Evolutionary conservation across 768 basidiomycete genomes (phyloP).

Genomic region (Lactarius quietus): DNA sequence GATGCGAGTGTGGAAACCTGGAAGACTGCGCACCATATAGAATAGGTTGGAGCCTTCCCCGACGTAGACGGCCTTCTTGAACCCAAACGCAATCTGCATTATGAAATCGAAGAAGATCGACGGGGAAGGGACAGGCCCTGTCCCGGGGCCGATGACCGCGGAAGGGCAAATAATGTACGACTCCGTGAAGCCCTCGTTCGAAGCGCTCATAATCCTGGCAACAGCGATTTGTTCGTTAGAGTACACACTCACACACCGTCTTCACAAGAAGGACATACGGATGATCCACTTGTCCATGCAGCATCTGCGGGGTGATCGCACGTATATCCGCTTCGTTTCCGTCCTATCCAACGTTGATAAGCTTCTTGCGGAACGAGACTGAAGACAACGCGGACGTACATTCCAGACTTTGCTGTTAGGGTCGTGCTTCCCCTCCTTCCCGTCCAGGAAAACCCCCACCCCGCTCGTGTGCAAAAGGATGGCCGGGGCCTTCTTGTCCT

Average conservation of each 20-base stretch:
- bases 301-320: slow-evolving; percentile 10
- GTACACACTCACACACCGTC: too few relatives aligned
- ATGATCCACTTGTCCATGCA: slow-evolving; percentile 12
- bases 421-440: slow-evolving; percentile 15
- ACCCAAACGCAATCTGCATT: not conserved
- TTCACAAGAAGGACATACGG: slow-evolving; percentile 1
- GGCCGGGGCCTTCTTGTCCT: slow-evolving; percentile 1
- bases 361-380: not conserved
- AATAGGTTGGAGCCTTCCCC: slow-evolving; percentile 18
- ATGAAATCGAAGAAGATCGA: slow-evolving; percentile 16
- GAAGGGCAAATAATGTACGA: slow-evolving; percentile 16
- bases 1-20: too few relatives aligned
- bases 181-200: slow-evolving; percentile 7
- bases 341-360: slow-evolving; percentile 9
- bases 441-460: slow-evolving; percentile 7
- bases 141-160: slow-evolving; percentile 11
- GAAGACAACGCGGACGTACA: slow-evolving; percentile 1
- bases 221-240: not conserved
- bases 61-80: slow-evolving; percentile 8
- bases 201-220: slow-evolving; percentile 11
- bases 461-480: slow-evolving; percentile 20
- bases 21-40: slow-evolving; percentile 2
- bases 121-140: slow-evolving; percentile 1
- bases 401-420: slow-evolving; percentile 14
- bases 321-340: slow-evolving; percentile 18